Conservation (phyloP, 2,329 filamentous ascomycete genomes). For the Monilinia fructicola region DNA sequence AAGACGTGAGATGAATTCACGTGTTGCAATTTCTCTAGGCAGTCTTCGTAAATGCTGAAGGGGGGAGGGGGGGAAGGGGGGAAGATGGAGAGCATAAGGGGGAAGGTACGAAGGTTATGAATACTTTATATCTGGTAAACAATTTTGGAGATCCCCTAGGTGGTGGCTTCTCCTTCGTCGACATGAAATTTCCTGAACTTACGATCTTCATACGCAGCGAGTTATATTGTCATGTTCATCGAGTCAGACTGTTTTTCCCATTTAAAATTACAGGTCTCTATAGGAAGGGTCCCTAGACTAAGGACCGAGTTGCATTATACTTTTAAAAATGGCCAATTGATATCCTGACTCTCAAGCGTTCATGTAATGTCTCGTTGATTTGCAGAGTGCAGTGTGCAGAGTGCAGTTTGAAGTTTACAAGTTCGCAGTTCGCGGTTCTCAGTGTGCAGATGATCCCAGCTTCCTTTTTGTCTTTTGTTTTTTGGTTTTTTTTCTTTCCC, state of each 20-base stretch:
- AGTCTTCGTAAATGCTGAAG: constrained; percentile 18
- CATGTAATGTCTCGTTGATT: constrained; percentile 1
- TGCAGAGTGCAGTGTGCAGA: neutral
- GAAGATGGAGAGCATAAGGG: constrained; percentile 15
- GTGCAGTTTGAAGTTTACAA: neutral
- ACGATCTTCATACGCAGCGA: constrained; percentile 40
- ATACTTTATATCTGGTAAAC: constrained; percentile 26
- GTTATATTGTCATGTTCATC: constrained; percentile 26
- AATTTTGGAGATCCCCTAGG: constrained; percentile 23
- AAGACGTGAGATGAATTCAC: constrained; percentile 28
- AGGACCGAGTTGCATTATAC: constrained; percentile 37
- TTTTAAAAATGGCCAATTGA: constrained; percentile 33
- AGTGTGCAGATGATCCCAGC: constrained; percentile 2
- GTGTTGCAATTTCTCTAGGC: constrained; percentile 26
- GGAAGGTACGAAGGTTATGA: constrained; percentile 21
- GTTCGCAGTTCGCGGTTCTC: neutral
- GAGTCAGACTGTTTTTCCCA: constrained; percentile 35
- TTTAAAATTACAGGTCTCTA: constrained; percentile 38
- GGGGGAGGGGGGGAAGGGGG: constrained; percentile 5
- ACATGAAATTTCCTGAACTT: constrained; percentile 31
- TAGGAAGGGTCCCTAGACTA: constrained; percentile 35
- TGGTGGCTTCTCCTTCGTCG: constrained; percentile 29
- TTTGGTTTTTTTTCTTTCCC: neutral
- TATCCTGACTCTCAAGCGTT: constrained; percentile 30
- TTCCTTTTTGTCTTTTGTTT: too few species aligned